Conservation (phyloP, 371 early-diverging fungal genomes). For the Rhizopus delemar region DNA sequence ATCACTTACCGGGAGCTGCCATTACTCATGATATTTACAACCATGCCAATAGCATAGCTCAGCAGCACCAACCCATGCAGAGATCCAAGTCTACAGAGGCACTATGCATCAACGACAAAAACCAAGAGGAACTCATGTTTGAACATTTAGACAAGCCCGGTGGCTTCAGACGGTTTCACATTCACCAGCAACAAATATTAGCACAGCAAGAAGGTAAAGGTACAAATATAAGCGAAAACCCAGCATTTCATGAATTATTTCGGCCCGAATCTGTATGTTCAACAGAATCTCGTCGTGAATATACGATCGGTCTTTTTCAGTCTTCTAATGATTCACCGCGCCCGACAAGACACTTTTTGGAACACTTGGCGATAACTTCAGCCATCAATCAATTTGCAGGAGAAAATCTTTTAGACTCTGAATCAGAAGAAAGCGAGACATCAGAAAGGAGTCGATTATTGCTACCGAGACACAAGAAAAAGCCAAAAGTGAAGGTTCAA, state of each 20-base stretch:
- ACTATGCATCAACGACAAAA: slow-evolving; percentile 10
- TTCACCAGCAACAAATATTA: slow-evolving; percentile 53
- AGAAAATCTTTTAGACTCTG: slow-evolving; percentile 64
- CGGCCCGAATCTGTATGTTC: slow-evolving; percentile 36
- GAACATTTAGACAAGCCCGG: slow-evolving; percentile 67
- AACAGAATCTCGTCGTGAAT: slow-evolving; percentile 1
- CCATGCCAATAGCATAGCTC: slow-evolving; percentile 36
- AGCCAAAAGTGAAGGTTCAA: slow-evolving; percentile 10
- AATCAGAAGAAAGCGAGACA: slow-evolving; percentile 40
- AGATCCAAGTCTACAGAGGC: slow-evolving; percentile 33
- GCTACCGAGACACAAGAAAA: slow-evolving; percentile 13
- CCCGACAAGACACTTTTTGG: slow-evolving; percentile 63
- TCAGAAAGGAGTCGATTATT: slow-evolving; percentile 35
- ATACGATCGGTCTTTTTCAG: not conserved
- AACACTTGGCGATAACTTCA: slow-evolving; percentile 63
- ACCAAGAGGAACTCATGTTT: slow-evolving; percentile 14
- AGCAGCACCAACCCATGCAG: slow-evolving; percentile 13
- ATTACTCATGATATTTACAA: slow-evolving; percentile 52
- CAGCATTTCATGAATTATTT: slow-evolving; percentile 39
- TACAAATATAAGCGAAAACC: not conserved
- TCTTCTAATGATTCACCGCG: not conserved
- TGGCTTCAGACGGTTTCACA: slow-evolving; percentile 69
- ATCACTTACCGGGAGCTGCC: slow-evolving; percentile 50
- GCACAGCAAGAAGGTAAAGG: slow-evolving; percentile 9
- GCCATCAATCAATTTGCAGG: slow-evolving; percentile 74